Evolutionary conservation across 140 eudicot genomes (phyloP).

Genomic region (Bidens hawaiensis): DNA sequence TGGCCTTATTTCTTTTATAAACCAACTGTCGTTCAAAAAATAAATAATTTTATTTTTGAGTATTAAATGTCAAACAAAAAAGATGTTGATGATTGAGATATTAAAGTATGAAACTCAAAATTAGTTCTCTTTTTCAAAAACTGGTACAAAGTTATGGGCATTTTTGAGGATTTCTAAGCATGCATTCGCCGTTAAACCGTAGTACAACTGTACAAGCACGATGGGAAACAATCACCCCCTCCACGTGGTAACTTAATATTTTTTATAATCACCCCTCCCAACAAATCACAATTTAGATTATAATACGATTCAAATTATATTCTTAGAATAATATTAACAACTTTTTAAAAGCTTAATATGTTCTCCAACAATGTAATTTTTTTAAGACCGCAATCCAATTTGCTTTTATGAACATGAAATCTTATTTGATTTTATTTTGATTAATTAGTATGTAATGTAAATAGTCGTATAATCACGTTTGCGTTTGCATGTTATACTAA

Average conservation of each 20-base stretch:
- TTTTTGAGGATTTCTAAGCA: slow-evolving; percentile 7
- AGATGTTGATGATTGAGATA: neutral
- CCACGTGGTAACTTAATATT: neutral
- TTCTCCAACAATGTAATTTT: neutral
- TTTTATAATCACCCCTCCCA: slow-evolving; percentile 14
- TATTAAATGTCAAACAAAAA: neutral
- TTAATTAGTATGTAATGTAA: no score
- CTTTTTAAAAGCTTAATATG: neutral
- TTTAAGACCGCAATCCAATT: neutral
- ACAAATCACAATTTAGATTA: slow-evolving; percentile 14
- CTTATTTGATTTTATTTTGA: neutral
- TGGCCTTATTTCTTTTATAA: no score
- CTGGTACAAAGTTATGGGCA: slow-evolving; percentile 23
- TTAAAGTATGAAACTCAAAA: slow-evolving; percentile 16
- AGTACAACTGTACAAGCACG: slow-evolving; percentile 9
- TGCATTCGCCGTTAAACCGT: slow-evolving; percentile 15
- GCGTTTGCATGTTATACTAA: no score
- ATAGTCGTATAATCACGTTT: no score
- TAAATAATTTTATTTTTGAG: no score
- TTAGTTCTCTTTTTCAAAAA: slow-evolving; percentile 12
- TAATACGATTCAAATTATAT: slow-evolving; percentile 1
- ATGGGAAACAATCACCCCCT: slow-evolving; percentile 12
- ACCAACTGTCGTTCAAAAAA: no score
- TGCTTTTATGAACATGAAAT: neutral
- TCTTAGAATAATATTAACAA: slow-evolving; percentile 1